phyloP scores from a whole-genome alignment of 2,329 filamentous ascomycete genomes.

The Coniochaeta sp. region DNA sequence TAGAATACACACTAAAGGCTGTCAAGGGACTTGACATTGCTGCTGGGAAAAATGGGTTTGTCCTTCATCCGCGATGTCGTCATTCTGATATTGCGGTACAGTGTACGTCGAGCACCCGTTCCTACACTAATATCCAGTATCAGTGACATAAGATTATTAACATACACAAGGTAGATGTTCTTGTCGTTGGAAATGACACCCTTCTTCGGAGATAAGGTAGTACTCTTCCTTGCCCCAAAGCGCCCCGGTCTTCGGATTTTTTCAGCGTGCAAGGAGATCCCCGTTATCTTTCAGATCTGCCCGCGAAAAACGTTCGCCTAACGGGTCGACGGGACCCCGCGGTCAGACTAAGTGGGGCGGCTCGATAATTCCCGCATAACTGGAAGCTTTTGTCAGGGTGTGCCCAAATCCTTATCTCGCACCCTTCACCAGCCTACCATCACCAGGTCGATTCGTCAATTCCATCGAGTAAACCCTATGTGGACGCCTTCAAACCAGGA shows the following conservation, averaged over 20 bases:
- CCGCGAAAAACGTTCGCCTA: not conserved
- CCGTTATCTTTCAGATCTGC: not conserved
- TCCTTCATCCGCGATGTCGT: not conserved
- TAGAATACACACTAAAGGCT: too few species aligned
- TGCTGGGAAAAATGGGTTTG: not conserved
- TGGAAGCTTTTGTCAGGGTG: too few species aligned
- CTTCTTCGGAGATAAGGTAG: constrained; percentile 5
- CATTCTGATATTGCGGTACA: not conserved
- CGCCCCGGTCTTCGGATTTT: too few species aligned
- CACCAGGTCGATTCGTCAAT: constrained; percentile 7
- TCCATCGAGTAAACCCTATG: constrained; percentile 6
- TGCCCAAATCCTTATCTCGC: not conserved
- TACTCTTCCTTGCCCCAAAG: constrained; percentile 6
- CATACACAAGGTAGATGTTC: not conserved
- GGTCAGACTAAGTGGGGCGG: not conserved
- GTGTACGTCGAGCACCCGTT: not conserved
- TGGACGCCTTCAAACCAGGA: not conserved
- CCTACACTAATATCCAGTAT: not conserved
- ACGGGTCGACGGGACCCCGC: not conserved
- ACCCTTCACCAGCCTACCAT: not conserved
- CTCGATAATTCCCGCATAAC: not conserved
- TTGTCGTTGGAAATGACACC: not conserved
- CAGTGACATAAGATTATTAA: not conserved
- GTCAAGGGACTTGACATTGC: too few species aligned
- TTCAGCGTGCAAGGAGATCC: not conserved